Conservation (phyloP, 129 eudicot species). For the Pseudognaphalium luteoalbum region DNA sequence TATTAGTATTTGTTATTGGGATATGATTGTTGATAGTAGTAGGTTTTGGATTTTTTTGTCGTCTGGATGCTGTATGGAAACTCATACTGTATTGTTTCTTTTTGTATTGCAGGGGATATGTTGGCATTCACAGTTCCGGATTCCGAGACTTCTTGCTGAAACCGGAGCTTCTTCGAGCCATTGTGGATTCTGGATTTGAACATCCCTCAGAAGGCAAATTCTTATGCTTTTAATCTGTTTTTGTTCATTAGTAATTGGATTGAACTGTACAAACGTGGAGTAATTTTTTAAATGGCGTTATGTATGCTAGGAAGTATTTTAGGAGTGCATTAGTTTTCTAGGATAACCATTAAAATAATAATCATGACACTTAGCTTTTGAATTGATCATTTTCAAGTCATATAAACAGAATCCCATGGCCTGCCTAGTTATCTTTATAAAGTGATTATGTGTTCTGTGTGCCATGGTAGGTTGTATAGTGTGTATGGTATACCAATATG, state of each 20-base stretch:
- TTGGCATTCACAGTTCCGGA: slow-evolving; percentile 91
- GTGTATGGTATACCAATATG: background rate
- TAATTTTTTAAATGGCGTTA: background rate
- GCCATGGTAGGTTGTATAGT: background rate
- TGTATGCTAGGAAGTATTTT: too few species aligned
- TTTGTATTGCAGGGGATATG: slow-evolving; percentile 67
- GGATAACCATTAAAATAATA: background rate
- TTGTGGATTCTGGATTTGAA: slow-evolving; percentile 88
- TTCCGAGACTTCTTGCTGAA: slow-evolving; percentile 90
- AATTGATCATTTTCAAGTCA: background rate
- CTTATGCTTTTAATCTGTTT: slow-evolving; percentile 1
- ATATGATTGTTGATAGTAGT: background rate
- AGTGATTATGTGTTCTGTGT: background rate
- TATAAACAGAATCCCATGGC: background rate
- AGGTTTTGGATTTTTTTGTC: background rate
- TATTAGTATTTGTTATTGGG: too few species aligned
- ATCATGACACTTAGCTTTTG: background rate
- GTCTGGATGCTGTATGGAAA: background rate
- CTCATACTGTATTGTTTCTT: slow-evolving; percentile 1
- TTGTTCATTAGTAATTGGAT: background rate
- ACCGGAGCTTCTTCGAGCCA: slow-evolving; percentile 89
- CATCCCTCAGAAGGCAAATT: slow-evolving; percentile 97
- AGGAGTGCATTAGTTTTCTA: background rate
- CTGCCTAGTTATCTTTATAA: background rate
- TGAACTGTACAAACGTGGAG: background rate